phyloP scores from a whole-genome alignment of 176 grass and related monocot genomes.

The Cenchrus fungigraminus region DNA sequence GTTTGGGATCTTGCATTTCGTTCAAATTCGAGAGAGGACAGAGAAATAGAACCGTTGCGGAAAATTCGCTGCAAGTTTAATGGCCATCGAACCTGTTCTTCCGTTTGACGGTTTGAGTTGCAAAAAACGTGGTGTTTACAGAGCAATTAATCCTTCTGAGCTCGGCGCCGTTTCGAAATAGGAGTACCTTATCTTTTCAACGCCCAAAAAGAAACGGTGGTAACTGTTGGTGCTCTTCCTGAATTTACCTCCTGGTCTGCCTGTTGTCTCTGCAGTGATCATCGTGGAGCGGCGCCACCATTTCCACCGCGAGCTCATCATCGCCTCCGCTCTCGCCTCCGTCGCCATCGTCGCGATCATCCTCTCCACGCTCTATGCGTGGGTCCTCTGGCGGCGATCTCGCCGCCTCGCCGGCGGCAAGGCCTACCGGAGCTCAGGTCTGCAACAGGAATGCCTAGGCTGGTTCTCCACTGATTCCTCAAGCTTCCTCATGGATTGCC shows the following conservation, averaged over 20 bases:
- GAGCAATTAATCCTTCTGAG: not conserved
- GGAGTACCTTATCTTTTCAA: not conserved
- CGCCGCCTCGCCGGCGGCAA: slow-evolving; percentile 50
- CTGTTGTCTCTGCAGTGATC: slow-evolving; percentile 50
- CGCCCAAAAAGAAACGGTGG: not conserved
- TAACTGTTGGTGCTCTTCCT: not conserved
- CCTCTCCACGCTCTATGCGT: slow-evolving; percentile 66
- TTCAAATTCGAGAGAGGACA: slow-evolving; percentile 11
- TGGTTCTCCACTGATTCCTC: not conserved
- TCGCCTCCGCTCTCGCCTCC: slow-evolving; percentile 63
- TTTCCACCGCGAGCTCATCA: slow-evolving; percentile 72
- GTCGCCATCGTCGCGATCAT: slow-evolving; percentile 70
- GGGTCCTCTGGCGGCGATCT: slow-evolving; percentile 70
- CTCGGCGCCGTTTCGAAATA: slow-evolving; percentile 6
- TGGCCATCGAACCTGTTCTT: slow-evolving; percentile 25
- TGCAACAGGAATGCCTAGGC: not conserved
- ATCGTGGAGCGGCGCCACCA: slow-evolving; percentile 58
- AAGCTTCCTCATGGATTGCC: not conserved
- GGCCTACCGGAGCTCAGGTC: slow-evolving; percentile 65
- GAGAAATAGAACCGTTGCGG: not conserved
- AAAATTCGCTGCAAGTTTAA: slow-evolving; percentile 24
- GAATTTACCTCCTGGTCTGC: not conserved
- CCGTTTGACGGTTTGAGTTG: not conserved
- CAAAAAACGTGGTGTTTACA: not conserved
- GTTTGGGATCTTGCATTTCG: slow-evolving; percentile 23